These are phyloP conservation scores for Calonectria pauciramosa DNA, from an alignment of 2,329 filamentous ascomycete genomes.

Conservation along the genomic window DNA sequence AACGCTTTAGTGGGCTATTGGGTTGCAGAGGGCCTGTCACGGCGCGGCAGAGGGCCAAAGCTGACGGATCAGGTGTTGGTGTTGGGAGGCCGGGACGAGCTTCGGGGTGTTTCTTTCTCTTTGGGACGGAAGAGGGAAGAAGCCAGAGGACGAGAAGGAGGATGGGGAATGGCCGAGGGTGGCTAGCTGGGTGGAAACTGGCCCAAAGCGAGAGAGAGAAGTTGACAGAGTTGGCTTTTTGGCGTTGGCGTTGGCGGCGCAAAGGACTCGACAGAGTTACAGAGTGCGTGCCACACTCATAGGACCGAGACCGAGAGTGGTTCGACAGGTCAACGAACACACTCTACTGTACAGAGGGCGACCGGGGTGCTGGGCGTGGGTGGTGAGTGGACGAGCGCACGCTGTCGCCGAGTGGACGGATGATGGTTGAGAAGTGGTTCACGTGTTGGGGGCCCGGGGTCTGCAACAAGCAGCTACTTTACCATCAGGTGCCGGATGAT, in stretches of 20 bases:
- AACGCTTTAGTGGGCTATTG: slow-evolving; percentile 30
- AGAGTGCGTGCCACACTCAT: slow-evolving; percentile 12
- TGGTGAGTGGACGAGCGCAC: slow-evolving; percentile 25
- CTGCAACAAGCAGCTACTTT: slow-evolving; percentile 10
- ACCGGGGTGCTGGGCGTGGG: slow-evolving; percentile 35
- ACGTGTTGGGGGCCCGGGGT: slow-evolving; percentile 43
- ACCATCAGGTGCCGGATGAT: slow-evolving; percentile 36
- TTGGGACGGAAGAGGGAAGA: neutral
- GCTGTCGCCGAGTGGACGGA: slow-evolving; percentile 26
- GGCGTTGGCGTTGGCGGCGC: slow-evolving; percentile 17
- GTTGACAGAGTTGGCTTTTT: slow-evolving; percentile 25
- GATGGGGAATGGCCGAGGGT: slow-evolving; percentile 3
- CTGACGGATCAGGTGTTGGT: slow-evolving; percentile 12
- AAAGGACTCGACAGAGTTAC: slow-evolving; percentile 10
- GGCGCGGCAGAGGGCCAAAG: slow-evolving; percentile 25
- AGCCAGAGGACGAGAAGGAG: slow-evolving; percentile 12
- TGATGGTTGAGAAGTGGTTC: slow-evolving; percentile 46
- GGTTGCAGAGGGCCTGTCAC: slow-evolving; percentile 25
- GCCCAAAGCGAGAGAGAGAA: slow-evolving; percentile 23
- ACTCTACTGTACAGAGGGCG: slow-evolving; percentile 8
- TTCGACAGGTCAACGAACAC: slow-evolving; percentile 19
- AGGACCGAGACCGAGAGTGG: slow-evolving; percentile 32
- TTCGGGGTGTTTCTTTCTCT: neutral
- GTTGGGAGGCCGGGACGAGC: neutral
- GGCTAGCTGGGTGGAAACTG: slow-evolving; percentile 22